phyloP scores from a whole-genome alignment of 2,329 filamentous ascomycete species.

The Arthroderma sp. region DNA sequence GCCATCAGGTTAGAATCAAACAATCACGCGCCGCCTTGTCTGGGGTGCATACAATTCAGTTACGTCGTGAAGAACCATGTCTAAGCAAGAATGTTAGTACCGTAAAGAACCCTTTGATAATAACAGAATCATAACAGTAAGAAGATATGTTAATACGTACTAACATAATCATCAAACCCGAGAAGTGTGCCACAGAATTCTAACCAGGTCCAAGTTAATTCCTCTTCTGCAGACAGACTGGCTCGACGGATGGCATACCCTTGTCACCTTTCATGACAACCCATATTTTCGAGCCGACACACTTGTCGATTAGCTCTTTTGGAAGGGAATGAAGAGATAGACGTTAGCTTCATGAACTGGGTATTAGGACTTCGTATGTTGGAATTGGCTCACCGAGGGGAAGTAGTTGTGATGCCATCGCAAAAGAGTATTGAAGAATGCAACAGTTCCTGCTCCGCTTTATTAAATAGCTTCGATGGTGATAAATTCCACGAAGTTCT shows the following conservation, averaged over 20 bases:
- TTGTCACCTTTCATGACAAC: constrained; percentile 99
- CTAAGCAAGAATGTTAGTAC: constrained; percentile 32
- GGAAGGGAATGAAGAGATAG: constrained; percentile 12
- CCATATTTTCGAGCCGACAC: constrained; percentile 94
- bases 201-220: constrained; percentile 28
- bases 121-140: constrained; percentile 12
- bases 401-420: constrained; percentile 61
- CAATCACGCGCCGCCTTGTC: neutral
- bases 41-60: constrained; percentile 68
- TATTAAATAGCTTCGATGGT: too few species aligned
- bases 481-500: too few species aligned
- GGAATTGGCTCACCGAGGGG: constrained; percentile 45
- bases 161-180: constrained; percentile 99
- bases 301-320: constrained; percentile 95
- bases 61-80: constrained; percentile 96
- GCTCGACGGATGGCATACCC: constrained; percentile 42
- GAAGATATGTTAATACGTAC: constrained; percentile 47
- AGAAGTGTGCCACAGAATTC: constrained; percentile 92
- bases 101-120: constrained; percentile 3
- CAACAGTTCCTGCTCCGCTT: too few species aligned
- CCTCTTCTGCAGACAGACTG: neutral
- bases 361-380: neutral
- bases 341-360: neutral
- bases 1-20: neutral
- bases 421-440: too few species aligned